These are phyloP conservation scores for Circinella minor DNA, from an alignment of 371 early-diverging fungal species.

Conservation along the genomic window DNA sequence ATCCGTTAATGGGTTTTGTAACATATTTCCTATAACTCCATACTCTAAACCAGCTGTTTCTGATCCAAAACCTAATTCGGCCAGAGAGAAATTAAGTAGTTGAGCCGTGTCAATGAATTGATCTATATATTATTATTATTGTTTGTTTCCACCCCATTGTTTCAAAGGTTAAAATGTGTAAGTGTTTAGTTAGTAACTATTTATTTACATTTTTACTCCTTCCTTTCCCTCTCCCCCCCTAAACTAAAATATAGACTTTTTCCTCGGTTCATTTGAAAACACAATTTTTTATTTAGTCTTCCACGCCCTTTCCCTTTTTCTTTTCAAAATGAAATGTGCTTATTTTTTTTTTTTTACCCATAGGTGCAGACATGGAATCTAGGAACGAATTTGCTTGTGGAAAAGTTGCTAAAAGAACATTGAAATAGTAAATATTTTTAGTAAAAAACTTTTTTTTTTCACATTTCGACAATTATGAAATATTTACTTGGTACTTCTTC, in stretches of 20 bases:
- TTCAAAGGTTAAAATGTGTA: no score
- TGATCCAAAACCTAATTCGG: slow-evolving; percentile 50
- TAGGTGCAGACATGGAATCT: not conserved
- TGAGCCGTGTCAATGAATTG: slow-evolving; percentile 14
- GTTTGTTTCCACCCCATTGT: no score
- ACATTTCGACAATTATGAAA: not conserved
- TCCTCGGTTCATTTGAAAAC: no score
- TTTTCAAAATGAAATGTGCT: no score
- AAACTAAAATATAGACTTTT: no score
- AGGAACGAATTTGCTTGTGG: slow-evolving; percentile 1
- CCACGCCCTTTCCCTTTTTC: no score
- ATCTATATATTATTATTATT: not conserved
- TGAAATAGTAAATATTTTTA: not conserved
- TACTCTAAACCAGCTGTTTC: slow-evolving; percentile 54
- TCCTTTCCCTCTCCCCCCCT: not conserved
- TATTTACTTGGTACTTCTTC: slow-evolving; percentile 13
- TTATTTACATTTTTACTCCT: not conserved
- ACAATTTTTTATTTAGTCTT: no score
- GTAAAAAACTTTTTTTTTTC: not conserved
- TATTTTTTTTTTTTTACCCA: slow-evolving; percentile 1
- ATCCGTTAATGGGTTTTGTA: slow-evolving; percentile 25
- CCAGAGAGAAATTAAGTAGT: slow-evolving; percentile 25
- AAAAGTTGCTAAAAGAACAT: not conserved
- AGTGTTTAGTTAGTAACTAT: no score
- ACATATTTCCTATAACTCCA: slow-evolving; percentile 50